Percentiles rank a stretch among this genome's conserved stretches.
Conservation (phyloP, 1,139 yeast species). For the Suhomyces bribrorum region DNA sequence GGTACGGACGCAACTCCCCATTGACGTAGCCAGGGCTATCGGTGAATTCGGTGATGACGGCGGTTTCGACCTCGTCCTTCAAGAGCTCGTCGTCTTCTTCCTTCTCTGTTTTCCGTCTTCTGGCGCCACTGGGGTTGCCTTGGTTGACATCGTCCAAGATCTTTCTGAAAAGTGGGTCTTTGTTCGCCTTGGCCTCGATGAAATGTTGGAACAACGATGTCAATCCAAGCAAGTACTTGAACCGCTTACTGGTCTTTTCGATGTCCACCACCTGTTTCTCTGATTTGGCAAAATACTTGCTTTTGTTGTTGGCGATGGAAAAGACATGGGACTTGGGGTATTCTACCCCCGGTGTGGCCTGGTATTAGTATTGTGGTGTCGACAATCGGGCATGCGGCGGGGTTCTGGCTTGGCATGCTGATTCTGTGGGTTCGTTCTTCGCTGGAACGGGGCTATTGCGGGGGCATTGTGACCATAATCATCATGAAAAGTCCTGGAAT, state of each 20-base stretch:
- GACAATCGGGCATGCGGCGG: too few relatives aligned
- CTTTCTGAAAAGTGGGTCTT: constrained; percentile 57
- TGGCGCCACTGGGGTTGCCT: constrained; percentile 16
- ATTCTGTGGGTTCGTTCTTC: too few relatives aligned
- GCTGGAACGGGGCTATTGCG: too few relatives aligned
- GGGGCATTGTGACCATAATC: too few relatives aligned
- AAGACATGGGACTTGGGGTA: constrained; percentile 6
- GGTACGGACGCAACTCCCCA: constrained; percentile 76
- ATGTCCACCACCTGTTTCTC: constrained; percentile 52
- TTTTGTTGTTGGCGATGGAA: constrained; percentile 11
- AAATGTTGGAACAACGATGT: constrained; percentile 72
- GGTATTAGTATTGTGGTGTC: constrained; percentile 11
- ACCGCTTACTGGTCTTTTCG: constrained; percentile 55
- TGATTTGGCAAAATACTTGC: constrained; percentile 47
- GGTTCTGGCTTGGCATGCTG: too few relatives aligned
- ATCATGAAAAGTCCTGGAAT: too few relatives aligned
- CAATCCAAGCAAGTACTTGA: constrained; percentile 63
- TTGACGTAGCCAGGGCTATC: constrained; percentile 66
- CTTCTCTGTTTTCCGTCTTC: constrained; percentile 62
- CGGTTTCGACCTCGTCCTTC: constrained; percentile 51
- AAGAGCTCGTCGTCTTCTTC: constrained; percentile 72
- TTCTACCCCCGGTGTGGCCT: constrained; percentile 17
- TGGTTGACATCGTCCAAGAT: constrained; percentile 41
- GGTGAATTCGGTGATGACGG: constrained; percentile 54
- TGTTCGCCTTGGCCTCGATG: constrained; percentile 64